These are phyloP conservation scores for Westerdykella sp. DNA, from an alignment of 2,329 filamentous ascomycete genomes.

Conservation along the genomic window DNA sequence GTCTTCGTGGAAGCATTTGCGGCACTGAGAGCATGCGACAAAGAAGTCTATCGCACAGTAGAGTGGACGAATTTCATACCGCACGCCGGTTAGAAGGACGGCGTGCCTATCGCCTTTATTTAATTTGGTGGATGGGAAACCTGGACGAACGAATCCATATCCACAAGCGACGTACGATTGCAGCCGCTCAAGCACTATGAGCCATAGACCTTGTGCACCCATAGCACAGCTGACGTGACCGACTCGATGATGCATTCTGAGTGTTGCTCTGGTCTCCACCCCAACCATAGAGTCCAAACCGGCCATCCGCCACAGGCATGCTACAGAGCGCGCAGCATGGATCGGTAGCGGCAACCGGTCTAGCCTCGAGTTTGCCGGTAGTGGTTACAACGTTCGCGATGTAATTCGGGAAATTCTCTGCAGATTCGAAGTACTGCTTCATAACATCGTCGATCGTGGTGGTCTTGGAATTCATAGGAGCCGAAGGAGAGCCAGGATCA, in stretches of 20 bases:
- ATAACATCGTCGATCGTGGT: constrained; percentile 89
- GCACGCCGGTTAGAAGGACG: not conserved
- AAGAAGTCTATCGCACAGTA: constrained; percentile 6
- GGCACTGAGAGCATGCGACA: constrained; percentile 1
- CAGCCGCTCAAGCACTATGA: no score
- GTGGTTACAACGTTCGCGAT: constrained; percentile 95
- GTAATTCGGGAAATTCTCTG: constrained; percentile 85
- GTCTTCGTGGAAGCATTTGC: constrained; percentile 9
- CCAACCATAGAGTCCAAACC: constrained; percentile 57
- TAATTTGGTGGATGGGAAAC: no score
- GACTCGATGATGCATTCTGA: constrained; percentile 17
- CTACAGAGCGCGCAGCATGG: constrained; percentile 60
- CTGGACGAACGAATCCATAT: no score
- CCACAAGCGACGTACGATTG: no score
- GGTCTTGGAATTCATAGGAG: constrained; percentile 60
- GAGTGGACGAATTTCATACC: constrained; percentile 12
- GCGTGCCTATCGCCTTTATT: no score
- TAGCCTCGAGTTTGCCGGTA: constrained; percentile 66
- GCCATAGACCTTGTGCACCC: constrained; percentile 59
- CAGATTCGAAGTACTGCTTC: constrained; percentile 77
- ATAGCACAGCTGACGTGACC: constrained; percentile 54
- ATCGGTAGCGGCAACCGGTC: constrained; percentile 23
- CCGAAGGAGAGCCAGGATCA: constrained; percentile 20
- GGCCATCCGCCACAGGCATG: constrained; percentile 57
- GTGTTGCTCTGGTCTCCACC: constrained; percentile 50